Conservation (phyloP, 2,329 filamentous ascomycete genomes). For the Xylaria sp. region DNA sequence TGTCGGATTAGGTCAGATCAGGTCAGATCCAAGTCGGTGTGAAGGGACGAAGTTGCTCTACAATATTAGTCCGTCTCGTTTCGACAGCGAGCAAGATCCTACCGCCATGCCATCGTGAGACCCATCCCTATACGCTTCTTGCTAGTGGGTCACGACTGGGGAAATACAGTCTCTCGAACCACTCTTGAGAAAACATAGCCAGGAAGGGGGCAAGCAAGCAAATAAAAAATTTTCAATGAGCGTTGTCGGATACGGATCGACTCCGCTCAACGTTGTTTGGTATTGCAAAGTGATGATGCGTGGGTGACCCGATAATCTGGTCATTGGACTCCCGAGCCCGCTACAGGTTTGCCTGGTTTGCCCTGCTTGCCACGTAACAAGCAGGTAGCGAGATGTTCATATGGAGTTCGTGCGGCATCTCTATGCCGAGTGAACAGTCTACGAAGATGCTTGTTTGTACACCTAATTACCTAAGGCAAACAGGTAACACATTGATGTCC, state of each 20-base stretch:
- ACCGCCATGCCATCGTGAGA: neutral
- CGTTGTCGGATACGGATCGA: neutral
- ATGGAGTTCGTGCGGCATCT: neutral
- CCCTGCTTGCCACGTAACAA: neutral
- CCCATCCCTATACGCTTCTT: neutral
- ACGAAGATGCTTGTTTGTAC: neutral
- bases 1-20: neutral
- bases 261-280: constrained; percentile 7
- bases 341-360: constrained; percentile 8
- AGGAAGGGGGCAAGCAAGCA: neutral
- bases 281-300: constrained; percentile 4
- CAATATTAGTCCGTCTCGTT: neutral
- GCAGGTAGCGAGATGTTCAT: neutral
- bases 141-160: neutral
- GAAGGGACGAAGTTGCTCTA: too few relatives aligned
- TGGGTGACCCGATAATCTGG: constrained; percentile 31
- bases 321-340: constrained; percentile 21
- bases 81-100: neutral
- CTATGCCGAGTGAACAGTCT: neutral
- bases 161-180: neutral
- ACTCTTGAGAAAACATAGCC: constrained; percentile 12
- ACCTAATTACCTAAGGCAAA: neutral
- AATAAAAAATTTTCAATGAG: neutral
- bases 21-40: neutral
- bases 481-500: neutral